Conservation (phyloP, 1,139 yeast genomes). For the Pichia sp. region DNA sequence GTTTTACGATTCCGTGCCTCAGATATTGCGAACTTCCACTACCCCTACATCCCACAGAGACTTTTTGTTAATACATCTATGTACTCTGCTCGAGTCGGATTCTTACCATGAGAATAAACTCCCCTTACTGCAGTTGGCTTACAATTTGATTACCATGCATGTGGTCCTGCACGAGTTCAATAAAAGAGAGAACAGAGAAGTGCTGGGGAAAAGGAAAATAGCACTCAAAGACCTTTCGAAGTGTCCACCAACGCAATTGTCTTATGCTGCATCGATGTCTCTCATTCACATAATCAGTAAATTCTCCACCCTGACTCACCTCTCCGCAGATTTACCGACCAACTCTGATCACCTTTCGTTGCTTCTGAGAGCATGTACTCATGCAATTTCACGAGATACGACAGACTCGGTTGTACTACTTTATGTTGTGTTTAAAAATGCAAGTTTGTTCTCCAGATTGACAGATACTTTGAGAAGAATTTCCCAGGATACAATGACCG, state of each 20-base stretch:
- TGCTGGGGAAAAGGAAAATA: conserved; percentile 19
- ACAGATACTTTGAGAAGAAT: conserved; percentile 14
- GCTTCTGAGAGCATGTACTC: conserved; percentile 46
- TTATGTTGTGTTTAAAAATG: conserved; percentile 44
- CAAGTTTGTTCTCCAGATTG: conserved; percentile 13
- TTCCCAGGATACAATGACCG: conserved; percentile 15
- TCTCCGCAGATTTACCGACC: conserved; percentile 30
- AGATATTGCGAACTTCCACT: conserved; percentile 33
- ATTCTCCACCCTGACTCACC: conserved; percentile 36
- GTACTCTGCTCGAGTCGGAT: conserved; percentile 30
- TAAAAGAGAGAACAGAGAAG: conserved; percentile 5
- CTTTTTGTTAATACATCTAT: conserved; percentile 48
- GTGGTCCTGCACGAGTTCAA: conserved; percentile 19
- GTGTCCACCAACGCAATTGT: conserved; percentile 37
- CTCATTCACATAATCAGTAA: conserved; percentile 47
- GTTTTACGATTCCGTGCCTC: conserved; percentile 42
- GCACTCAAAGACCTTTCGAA: conserved; percentile 22
- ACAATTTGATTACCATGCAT: conserved; percentile 48
- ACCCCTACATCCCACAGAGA: conserved; percentile 50
- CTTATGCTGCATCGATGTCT: conserved; percentile 53
- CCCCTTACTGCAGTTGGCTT: conserved; percentile 48
- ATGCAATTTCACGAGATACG: conserved; percentile 42
- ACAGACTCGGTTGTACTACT: conserved; percentile 48
- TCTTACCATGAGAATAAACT: not conserved
- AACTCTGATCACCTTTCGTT: conserved; percentile 57